Conservation (phyloP, 768 basidiomycete species). For the Kwoniella mangroviensis region DNA sequence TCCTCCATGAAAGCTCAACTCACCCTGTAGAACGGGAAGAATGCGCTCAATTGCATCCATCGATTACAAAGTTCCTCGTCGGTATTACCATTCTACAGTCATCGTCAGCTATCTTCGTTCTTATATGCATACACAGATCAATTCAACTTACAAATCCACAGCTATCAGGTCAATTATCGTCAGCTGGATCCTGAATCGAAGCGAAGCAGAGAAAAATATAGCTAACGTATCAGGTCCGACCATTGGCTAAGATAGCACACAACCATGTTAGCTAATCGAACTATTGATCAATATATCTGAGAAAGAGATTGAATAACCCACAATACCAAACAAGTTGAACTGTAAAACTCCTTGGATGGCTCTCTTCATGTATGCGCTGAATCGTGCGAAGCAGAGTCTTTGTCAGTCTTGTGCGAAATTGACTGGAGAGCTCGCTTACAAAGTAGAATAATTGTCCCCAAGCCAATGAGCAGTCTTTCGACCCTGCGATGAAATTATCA, state of each 20-base stretch:
- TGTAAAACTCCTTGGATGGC: conserved; percentile 77
- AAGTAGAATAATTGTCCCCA: conserved; percentile 77
- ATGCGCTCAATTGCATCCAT: conserved; percentile 86
- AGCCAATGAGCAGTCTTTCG: conserved; percentile 57
- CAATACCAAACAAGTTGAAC: conserved; percentile 70
- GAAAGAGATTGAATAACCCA: conserved; percentile 60
- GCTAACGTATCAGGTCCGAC: conserved; percentile 80
- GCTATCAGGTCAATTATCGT: neutral
- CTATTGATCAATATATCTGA: too few species aligned
- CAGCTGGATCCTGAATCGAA: neutral
- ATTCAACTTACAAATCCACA: conserved; percentile 20
- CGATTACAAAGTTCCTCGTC: conserved; percentile 81
- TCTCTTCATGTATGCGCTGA: conserved; percentile 67
- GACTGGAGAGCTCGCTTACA: conserved; percentile 45
- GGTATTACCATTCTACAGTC: conserved; percentile 63
- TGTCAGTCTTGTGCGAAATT: too few species aligned
- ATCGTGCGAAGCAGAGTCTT: too few species aligned
- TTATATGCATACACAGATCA: neutral
- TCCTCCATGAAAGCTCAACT: neutral
- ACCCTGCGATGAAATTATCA: neutral
- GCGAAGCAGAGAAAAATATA: conserved; percentile 58
- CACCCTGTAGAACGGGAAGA: conserved; percentile 74
- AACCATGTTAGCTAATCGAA: too few species aligned
- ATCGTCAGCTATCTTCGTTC: neutral
- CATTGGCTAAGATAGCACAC: conserved; percentile 62